Percentiles rank a stretch among this genome's conserved stretches.
phyloP scores from a whole-genome alignment of 345 rosid genomes.

The Bruguiera parviflora region DNA sequence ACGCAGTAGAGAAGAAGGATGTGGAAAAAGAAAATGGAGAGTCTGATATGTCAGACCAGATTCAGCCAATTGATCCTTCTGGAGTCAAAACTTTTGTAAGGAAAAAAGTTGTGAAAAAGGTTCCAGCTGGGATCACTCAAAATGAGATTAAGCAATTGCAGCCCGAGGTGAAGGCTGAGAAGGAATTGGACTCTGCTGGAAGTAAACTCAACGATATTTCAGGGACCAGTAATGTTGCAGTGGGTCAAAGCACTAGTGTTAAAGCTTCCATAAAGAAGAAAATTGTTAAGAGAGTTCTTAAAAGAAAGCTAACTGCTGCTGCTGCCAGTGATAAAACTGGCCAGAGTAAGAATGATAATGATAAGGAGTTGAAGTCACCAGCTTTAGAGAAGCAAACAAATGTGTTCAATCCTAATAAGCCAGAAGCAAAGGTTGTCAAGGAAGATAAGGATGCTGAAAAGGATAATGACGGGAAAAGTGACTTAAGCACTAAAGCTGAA shows the following conservation, averaged over 20 bases:
- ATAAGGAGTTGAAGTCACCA: slow-evolving; percentile 31
- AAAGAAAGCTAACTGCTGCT: slow-evolving; percentile 54
- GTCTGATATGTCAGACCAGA: slow-evolving; percentile 42
- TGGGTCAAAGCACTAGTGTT: slow-evolving; percentile 40
- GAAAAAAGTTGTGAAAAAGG: slow-evolving; percentile 53
- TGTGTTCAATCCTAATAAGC: slow-evolving; percentile 32
- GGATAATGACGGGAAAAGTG: slow-evolving; percentile 28
- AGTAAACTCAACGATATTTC: slow-evolving; percentile 48
- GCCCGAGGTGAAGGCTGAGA: slow-evolving; percentile 40
- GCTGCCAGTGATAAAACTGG: slow-evolving; percentile 29
- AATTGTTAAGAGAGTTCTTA: slow-evolving; percentile 74
- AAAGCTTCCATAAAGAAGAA: slow-evolving; percentile 67
- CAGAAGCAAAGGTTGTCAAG: slow-evolving; percentile 30
- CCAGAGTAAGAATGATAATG: slow-evolving; percentile 42
- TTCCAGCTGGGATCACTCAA: slow-evolving; percentile 32
- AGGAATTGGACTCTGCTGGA: slow-evolving; percentile 31
- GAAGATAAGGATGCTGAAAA: slow-evolving; percentile 50
- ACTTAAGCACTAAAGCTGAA: slow-evolving; percentile 21
- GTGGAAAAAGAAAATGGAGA: slow-evolving; percentile 37
- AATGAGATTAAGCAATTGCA: slow-evolving; percentile 35
- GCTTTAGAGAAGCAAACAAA: slow-evolving; percentile 40
- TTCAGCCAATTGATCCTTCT: slow-evolving; percentile 35
- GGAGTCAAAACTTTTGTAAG: slow-evolving; percentile 46
- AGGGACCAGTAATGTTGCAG: slow-evolving; percentile 29
- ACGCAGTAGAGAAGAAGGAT: slow-evolving; percentile 38